Evolutionary conservation across 495 filamentous ascomycete genomes (phyloP), one percentile per base, ranked within the genome.

Genomic region (Aspergillus ostianus): DNA sequence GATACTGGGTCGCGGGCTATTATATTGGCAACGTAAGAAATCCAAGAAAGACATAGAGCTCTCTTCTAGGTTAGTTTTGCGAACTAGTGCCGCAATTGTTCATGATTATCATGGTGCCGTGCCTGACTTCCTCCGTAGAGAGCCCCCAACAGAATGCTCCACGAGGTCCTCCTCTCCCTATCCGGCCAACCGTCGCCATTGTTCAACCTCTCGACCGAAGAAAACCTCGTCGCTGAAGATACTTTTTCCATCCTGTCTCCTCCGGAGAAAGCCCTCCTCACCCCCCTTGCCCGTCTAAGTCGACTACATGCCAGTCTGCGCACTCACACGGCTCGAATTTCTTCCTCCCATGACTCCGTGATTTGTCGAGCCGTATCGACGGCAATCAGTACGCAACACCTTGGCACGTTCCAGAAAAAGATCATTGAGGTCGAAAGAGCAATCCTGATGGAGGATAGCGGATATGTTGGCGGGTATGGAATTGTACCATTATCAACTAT

Each of bases 151-250:
- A 81, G 71, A 73, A 98, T 98, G 93, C 88, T 98, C 68, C 93
- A 98, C 80, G 94, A 98, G 77, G 87, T 98, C 74, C 84, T 98
- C 65, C 87, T 98, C 70, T 90, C 90, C 68, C 88, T 98, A 71
- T 94, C 92, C 63, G 93, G 93, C 54, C 90, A 96, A 75, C 87
- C 91, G 26, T 97, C 93, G 56, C 86, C 92, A 49, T 85, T 97
- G 65, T 88, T 97, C 75, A 76, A 77, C 59, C 56, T 78, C 62
- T 60, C 75, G 20, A 47, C 64, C 49, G 64, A 77, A 47, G 64
- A 72, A 64, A 62, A 78, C 67, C 66, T 69, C 58, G 64, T 73
- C 55, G 56, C 72, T 66, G 71, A 70, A 67, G 73, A 69, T 63
- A 65, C 73, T 61, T 71, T 82, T 64, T 70, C 77, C 49, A 76